These are phyloP conservation scores for Chaetomiaceae sp. DNA, from an alignment of 2,329 filamentous ascomycete species.

Conservation along the genomic window DNA sequence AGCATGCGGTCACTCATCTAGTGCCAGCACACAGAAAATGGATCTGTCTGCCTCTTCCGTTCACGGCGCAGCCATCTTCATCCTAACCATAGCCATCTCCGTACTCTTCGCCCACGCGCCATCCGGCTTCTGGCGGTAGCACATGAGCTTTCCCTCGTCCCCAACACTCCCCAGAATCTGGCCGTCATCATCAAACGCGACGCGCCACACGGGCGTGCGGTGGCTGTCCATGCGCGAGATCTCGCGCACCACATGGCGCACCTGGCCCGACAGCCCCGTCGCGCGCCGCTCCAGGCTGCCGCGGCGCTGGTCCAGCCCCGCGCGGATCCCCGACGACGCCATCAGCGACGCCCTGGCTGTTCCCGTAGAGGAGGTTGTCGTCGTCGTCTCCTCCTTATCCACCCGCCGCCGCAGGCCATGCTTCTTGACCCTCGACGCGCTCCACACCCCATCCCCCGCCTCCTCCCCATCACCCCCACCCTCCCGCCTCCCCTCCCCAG, in stretches of 20 bases:
- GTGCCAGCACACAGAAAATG: too few relatives aligned
- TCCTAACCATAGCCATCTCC: conserved; percentile 54
- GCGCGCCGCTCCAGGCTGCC: conserved; percentile 45
- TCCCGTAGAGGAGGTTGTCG: too few relatives aligned
- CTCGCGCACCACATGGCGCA: conserved; percentile 58
- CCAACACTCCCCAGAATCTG: conserved; percentile 71
- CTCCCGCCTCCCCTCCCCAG: neutral
- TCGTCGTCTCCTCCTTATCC: neutral
- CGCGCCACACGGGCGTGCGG: conserved; percentile 68
- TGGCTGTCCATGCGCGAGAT: conserved; percentile 64
- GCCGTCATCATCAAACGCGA: conserved; percentile 65
- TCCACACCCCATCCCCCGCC: conserved; percentile 34
- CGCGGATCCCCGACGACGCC: conserved; percentile 43
- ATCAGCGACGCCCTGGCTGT: neutral
- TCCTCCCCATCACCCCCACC: neutral
- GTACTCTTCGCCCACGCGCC: conserved; percentile 57
- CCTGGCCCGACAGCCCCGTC: conserved; percentile 58
- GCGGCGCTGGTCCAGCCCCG: conserved; percentile 48
- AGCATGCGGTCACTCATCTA: too few relatives aligned
- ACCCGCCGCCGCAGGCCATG: conserved; percentile 25
- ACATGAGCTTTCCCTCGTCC: conserved; percentile 64
- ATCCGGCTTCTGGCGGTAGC: conserved; percentile 56
- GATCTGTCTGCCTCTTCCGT: too few relatives aligned
- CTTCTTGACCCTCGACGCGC: conserved; percentile 41
- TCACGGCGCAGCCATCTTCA: conserved; percentile 41